Conservation (phyloP, 805 yeast species). For the Maudiozyma bulderi region DNA sequence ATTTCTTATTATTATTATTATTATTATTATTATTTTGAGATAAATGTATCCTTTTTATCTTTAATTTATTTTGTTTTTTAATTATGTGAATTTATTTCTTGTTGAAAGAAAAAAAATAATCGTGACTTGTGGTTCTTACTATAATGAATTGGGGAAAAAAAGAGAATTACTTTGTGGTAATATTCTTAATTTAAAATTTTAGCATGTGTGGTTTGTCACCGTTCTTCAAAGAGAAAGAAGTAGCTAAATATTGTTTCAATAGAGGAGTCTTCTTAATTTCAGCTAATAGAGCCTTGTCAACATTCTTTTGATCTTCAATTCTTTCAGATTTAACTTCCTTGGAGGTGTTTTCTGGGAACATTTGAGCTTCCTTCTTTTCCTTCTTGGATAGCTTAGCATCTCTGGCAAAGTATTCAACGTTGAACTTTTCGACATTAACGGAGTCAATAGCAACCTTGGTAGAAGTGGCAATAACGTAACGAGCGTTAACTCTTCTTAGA, state of each 20-base stretch:
- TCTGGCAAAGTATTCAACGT: conserved; percentile 92
- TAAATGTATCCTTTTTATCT: too few relatives aligned
- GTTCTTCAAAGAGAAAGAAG: conserved; percentile 92
- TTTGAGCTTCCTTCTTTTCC: conserved; percentile 83
- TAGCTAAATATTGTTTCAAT: conserved; percentile 90
- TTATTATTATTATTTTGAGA: not conserved
- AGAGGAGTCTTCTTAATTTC: conserved; percentile 96
- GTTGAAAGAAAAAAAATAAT: not conserved
- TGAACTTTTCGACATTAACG: conserved; percentile 83
- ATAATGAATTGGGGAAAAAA: too few relatives aligned
- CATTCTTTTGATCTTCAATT: conserved; percentile 91
- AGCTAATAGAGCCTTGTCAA: conserved; percentile 84
- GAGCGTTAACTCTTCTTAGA: conserved; percentile 96
- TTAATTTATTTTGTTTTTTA: not conserved
- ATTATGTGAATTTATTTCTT: not conserved
- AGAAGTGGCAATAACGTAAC: conserved; percentile 98
- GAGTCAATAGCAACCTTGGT: conserved; percentile 75
- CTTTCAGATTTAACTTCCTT: conserved; percentile 90
- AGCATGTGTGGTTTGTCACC: conserved; percentile 98
- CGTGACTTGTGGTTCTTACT: too few relatives aligned
- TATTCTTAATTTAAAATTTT: conserved; percentile 58
- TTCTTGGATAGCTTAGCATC: conserved; percentile 84
- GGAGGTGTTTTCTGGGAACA: conserved; percentile 71
- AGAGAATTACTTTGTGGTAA: not conserved
- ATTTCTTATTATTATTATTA: not conserved